A percentile compares a stretch with the other conserved stretches of the same genome.
Evolutionary conservation across 2,329 filamentous ascomycete species (phyloP).

Genomic region (Colletotrichum higginsianum): DNA sequence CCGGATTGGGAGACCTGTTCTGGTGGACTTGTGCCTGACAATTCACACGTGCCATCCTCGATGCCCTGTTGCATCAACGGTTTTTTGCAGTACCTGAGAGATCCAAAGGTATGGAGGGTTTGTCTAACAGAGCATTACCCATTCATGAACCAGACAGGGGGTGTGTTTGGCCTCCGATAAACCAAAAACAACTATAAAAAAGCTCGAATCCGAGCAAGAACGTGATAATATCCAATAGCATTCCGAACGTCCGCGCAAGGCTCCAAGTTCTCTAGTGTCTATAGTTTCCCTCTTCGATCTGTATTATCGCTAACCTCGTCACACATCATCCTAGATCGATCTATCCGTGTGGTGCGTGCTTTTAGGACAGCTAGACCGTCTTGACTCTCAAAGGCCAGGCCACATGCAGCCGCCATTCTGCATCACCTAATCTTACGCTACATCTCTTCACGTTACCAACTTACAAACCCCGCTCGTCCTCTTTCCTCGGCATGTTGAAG

Average conservation of each 20-base stretch:
- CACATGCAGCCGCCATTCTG: neutral
- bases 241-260: neutral
- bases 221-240: too few relatives aligned
- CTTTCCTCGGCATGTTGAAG: slow-evolving; percentile 32
- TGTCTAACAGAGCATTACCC: too few relatives aligned
- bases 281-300: neutral
- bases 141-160: too few relatives aligned
- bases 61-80: neutral
- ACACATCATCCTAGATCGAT: neutral
- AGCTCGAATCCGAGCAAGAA: neutral
- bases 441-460: neutral
- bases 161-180: too few relatives aligned
- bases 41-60: too few relatives aligned
- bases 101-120: too few relatives aligned
- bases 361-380: neutral
- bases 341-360: neutral
- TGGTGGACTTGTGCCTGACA: neutral
- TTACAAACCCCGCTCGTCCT: neutral
- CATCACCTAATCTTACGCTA: too few relatives aligned
- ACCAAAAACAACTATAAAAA: neutral
- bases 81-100: too few relatives aligned
- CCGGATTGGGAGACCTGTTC: neutral
- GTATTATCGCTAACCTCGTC: neutral
- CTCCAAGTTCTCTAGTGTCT: neutral
- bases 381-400: neutral